Conservation (phyloP, 495 filamentous ascomycete genomes). For the Daldinia concentrica region DNA sequence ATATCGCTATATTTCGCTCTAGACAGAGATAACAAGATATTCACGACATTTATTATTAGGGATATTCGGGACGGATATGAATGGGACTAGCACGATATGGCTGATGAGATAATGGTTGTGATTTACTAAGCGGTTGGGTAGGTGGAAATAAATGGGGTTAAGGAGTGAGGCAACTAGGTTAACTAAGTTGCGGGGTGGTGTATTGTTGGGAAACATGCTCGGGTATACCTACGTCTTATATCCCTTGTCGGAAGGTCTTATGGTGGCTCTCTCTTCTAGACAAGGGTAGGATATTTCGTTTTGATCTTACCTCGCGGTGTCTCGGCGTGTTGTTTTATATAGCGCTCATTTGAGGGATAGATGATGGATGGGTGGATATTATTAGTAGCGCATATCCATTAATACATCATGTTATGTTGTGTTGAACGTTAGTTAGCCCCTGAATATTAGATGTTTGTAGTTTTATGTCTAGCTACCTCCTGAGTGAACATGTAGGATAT, state of each 20-base stretch:
- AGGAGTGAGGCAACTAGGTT: conserved; percentile 20
- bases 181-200: not conserved
- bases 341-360: not conserved
- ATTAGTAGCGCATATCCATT: not conserved
- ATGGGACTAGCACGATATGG: conserved; percentile 5
- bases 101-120: conserved; percentile 8
- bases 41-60: conserved; percentile 9
- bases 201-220: not conserved
- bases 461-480: no score
- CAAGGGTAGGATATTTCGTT: not conserved
- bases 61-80: conserved; percentile 7
- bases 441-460: not conserved
- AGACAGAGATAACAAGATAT: not conserved
- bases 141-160: conserved; percentile 25
- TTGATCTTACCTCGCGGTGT: not conserved
- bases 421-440: not conserved
- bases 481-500: not conserved
- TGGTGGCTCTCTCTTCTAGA: not conserved
- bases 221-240: conserved; percentile 6
- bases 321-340: not conserved
- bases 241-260: not conserved
- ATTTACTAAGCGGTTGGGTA: conserved; percentile 16
- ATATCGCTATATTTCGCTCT: conserved; percentile 1
- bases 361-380: not conserved
- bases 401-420: not conserved